phyloP scores from a whole-genome alignment of 148 eudicot genomes.

The Dysphania ambrosioides region DNA sequence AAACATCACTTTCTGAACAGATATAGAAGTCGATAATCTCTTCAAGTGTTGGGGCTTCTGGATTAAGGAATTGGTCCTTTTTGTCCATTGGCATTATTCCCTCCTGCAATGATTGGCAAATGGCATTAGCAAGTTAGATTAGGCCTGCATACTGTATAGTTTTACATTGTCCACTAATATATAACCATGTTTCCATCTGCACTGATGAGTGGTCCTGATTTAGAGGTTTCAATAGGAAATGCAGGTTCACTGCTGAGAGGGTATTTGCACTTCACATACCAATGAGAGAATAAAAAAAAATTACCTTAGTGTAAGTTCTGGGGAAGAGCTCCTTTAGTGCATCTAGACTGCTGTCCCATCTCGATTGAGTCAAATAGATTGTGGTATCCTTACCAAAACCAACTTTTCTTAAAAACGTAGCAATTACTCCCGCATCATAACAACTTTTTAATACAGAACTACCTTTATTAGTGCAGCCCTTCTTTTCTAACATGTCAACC shows the following conservation, averaged over 20 bases:
- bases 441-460: constrained; percentile 60
- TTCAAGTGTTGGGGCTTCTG: constrained; percentile 61
- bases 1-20: constrained; percentile 77
- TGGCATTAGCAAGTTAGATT: neutral
- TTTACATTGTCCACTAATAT: neutral
- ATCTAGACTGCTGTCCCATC: constrained; percentile 88
- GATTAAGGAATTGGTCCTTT: constrained; percentile 57
- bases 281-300: constrained; percentile 4
- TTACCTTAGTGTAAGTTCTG: constrained; percentile 93
- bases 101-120: constrained; percentile 48
- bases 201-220: neutral
- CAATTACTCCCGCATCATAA: constrained; percentile 74
- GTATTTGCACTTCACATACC: neutral
- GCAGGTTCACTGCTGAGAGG: neutral
- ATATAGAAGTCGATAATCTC: constrained; percentile 81
- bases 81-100: constrained; percentile 80
- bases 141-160: neutral
- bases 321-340: constrained; percentile 83
- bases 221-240: neutral
- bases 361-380: constrained; percentile 81
- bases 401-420: constrained; percentile 57
- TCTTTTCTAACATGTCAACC: constrained; percentile 65
- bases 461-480: constrained; percentile 58
- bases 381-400: constrained; percentile 84
- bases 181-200: neutral